A percentile compares a stretch with the other conserved stretches of the same genome.
Conservation (phyloP, 805 yeast genomes). For the Nakazawaea peltata region DNA sequence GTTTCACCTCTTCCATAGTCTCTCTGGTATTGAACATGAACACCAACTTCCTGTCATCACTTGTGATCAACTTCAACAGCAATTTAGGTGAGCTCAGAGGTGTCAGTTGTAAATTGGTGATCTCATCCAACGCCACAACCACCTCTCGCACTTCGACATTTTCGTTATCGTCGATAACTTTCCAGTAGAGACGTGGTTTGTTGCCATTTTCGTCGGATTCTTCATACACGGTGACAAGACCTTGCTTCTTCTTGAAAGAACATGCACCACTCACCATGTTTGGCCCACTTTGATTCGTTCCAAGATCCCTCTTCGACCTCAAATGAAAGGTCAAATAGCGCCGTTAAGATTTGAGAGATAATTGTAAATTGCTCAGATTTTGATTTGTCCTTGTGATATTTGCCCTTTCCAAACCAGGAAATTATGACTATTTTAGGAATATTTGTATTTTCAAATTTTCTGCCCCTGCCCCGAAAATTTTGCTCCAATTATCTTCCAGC, state of each 20-base stretch:
- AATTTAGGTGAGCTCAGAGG: slow-evolving; percentile 59
- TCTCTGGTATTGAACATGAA: slow-evolving; percentile 65
- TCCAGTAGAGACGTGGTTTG: slow-evolving; percentile 51
- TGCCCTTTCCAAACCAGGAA: too few species aligned
- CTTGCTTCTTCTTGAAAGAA: slow-evolving; percentile 43
- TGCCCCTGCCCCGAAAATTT: too few species aligned
- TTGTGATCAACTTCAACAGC: slow-evolving; percentile 52
- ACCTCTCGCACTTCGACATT: slow-evolving; percentile 29
- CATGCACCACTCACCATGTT: slow-evolving; percentile 39
- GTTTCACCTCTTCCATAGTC: slow-evolving; percentile 70
- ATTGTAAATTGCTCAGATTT: too few species aligned
- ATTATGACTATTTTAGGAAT: too few species aligned
- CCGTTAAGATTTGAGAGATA: too few species aligned
- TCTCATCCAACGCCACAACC: slow-evolving; percentile 32
- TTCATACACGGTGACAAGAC: slow-evolving; percentile 47
- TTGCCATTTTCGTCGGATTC: too few species aligned
- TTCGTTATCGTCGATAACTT: slow-evolving; percentile 37
- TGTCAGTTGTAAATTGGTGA: slow-evolving; percentile 56
- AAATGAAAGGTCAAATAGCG: too few species aligned
- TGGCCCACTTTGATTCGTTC: too few species aligned
- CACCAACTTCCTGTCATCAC: slow-evolving; percentile 26
- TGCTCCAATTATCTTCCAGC: too few species aligned
- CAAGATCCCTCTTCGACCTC: too few species aligned
- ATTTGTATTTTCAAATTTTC: too few species aligned
- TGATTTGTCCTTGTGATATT: too few species aligned